Conservation (phyloP, 495 filamentous ascomycete species). For the Penicillium angulare region DNA sequence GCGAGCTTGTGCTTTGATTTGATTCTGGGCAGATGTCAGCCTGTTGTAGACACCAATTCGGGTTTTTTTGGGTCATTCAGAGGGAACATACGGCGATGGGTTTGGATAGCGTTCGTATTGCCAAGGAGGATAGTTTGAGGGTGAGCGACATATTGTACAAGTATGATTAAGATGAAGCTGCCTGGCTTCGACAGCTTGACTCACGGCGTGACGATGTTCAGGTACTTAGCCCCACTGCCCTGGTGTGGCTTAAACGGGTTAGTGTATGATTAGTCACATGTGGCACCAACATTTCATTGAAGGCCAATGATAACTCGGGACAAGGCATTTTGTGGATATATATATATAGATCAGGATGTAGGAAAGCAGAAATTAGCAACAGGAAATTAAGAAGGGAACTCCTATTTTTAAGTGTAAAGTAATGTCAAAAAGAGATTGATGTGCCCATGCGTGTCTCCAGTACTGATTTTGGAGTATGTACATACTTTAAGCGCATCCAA, state of each 20-base stretch:
- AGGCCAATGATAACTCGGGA: too few species aligned
- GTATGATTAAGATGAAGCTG: constrained; percentile 1
- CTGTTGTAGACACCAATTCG: constrained; percentile 44
- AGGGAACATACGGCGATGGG: constrained; percentile 61
- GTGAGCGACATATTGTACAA: constrained; percentile 48
- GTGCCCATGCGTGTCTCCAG: too few species aligned
- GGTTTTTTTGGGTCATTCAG: constrained; percentile 24
- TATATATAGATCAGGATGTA: too few species aligned
- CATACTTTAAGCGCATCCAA: too few species aligned
- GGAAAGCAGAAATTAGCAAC: too few species aligned
- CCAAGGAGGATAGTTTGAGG: constrained; percentile 67
- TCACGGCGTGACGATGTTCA: constrained; percentile 8
- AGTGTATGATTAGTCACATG: neutral
- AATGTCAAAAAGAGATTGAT: too few species aligned
- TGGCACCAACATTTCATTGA: neutral
- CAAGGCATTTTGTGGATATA: neutral
- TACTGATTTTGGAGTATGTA: too few species aligned
- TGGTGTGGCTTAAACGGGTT: neutral
- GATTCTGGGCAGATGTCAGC: constrained; percentile 62
- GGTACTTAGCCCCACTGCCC: neutral
- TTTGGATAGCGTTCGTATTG: constrained; percentile 68
- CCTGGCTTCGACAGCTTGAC: constrained; percentile 11
- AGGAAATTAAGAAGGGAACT: too few species aligned
- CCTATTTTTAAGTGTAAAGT: too few species aligned
- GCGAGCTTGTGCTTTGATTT: constrained; percentile 89